phyloP scores from a whole-genome alignment of 768 basidiomycete genomes.

The Pulveroboletus sp. region DNA sequence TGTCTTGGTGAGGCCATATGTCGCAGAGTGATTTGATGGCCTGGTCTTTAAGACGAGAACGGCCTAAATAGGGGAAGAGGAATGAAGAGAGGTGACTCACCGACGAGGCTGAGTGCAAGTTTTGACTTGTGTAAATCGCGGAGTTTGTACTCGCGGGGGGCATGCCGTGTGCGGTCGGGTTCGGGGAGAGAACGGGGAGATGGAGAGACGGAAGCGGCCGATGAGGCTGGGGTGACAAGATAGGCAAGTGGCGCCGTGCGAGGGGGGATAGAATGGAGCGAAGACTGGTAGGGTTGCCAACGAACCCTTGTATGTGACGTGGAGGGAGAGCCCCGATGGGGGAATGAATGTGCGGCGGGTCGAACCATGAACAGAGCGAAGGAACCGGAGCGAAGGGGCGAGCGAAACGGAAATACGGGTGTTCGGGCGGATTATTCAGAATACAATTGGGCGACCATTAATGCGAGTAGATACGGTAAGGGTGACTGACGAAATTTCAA shows the following conservation, averaged over 20 bases:
- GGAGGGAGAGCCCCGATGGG: slow-evolving; percentile 67
- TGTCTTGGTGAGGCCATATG: slow-evolving; percentile 78
- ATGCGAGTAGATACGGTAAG: slow-evolving; percentile 18
- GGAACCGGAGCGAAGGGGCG: neutral
- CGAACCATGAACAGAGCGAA: slow-evolving; percentile 29
- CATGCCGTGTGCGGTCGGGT: slow-evolving; percentile 27
- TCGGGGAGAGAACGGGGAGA: slow-evolving; percentile 39
- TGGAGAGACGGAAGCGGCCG: slow-evolving; percentile 47
- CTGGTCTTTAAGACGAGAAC: slow-evolving; percentile 52
- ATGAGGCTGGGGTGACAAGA: slow-evolving; percentile 59
- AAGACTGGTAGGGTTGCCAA: slow-evolving; percentile 76
- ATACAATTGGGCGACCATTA: slow-evolving; percentile 35
- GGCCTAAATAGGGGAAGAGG: slow-evolving; percentile 8
- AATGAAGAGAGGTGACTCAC: slow-evolving; percentile 42
- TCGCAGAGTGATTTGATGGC: slow-evolving; percentile 74
- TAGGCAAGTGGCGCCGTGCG: slow-evolving; percentile 36
- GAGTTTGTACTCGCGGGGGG: slow-evolving; percentile 33
- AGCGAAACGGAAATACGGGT: slow-evolving; percentile 7
- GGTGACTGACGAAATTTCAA: slow-evolving; percentile 12
- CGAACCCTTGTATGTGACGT: slow-evolving; percentile 66
- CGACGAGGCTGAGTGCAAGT: slow-evolving; percentile 66
- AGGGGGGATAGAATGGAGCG: slow-evolving; percentile 38
- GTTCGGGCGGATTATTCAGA: slow-evolving; percentile 34
- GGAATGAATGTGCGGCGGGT: slow-evolving; percentile 47
- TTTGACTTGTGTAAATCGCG: slow-evolving; percentile 56